These are phyloP conservation scores for Flaveria floridana DNA, from an alignment of 140 eudicot genomes.

Conservation along the genomic window DNA sequence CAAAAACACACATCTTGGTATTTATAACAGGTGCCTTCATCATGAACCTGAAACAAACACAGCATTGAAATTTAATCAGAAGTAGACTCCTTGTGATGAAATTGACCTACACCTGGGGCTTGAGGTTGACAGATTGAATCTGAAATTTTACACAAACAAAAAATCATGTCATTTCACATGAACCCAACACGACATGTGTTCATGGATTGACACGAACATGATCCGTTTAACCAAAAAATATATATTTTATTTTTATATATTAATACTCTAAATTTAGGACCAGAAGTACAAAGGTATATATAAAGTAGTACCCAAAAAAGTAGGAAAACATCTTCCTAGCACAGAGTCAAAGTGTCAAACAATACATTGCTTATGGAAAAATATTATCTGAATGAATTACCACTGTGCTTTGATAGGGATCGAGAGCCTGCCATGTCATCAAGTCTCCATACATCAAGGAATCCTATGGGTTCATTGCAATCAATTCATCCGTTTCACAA, in stretches of 20 bases:
- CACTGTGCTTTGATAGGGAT: constrained; percentile 24
- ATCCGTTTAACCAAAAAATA: not conserved
- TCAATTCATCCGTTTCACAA: constrained; percentile 58
- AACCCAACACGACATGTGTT: not conserved
- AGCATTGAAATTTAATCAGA: not conserved
- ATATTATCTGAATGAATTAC: constrained; percentile 17
- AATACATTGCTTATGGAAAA: not conserved
- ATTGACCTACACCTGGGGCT: not conserved
- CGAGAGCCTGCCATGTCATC: constrained; percentile 18
- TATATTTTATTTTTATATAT: not conserved
- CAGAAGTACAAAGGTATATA: not conserved
- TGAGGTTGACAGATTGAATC: not conserved
- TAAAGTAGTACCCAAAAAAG: not conserved
- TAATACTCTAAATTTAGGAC: not conserved
- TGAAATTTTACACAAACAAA: not conserved
- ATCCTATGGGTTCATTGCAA: constrained; percentile 50
- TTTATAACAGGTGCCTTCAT: constrained; percentile 6
- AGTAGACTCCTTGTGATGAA: not conserved
- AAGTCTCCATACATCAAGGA: constrained; percentile 9
- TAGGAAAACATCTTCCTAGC: not conserved
- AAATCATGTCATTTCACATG: constrained; percentile 5
- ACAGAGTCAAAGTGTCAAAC: not conserved
- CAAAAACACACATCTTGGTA: not conserved
- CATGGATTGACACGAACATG: not conserved
- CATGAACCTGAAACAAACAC: constrained; percentile 21